phyloP scores from a whole-genome alignment of 2,329 filamentous ascomycete species.

The Fusarium miscanthi region DNA sequence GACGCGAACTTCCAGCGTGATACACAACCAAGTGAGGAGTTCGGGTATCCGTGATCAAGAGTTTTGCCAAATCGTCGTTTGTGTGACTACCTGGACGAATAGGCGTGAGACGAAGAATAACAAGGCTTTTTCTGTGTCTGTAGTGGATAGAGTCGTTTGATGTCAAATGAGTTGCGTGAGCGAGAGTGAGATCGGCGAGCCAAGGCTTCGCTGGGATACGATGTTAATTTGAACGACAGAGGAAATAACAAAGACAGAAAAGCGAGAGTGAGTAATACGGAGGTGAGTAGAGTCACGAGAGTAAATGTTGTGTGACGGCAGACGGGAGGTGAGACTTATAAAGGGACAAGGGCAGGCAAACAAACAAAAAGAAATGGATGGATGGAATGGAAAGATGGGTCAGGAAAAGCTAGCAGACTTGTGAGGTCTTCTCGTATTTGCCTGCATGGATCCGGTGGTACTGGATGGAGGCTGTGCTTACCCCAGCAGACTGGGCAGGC shows the following conservation, averaged over 20 bases:
- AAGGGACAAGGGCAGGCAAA: slow-evolving; percentile 33
- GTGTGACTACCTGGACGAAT: slow-evolving; percentile 8
- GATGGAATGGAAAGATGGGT: slow-evolving; percentile 28
- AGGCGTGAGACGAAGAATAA: neutral
- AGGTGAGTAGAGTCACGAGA: slow-evolving; percentile 24
- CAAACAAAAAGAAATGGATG: slow-evolving; percentile 15
- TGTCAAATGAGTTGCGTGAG: slow-evolving; percentile 30
- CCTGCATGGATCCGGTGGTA: slow-evolving; percentile 6
- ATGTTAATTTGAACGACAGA: slow-evolving; percentile 17
- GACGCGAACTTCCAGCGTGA: slow-evolving; percentile 1
- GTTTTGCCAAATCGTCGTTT: slow-evolving; percentile 2
- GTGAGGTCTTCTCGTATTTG: slow-evolving; percentile 32
- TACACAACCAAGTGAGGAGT: slow-evolving; percentile 7
- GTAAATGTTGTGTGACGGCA: slow-evolving; percentile 14
- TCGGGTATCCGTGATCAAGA: slow-evolving; percentile 1
- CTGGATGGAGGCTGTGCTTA: slow-evolving; percentile 12
- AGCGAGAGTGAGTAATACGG: slow-evolving; percentile 24
- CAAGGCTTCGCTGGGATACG: slow-evolving; percentile 8
- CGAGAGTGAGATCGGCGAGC: slow-evolving; percentile 30
- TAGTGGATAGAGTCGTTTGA: slow-evolving; percentile 6
- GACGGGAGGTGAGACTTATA: slow-evolving; percentile 26
- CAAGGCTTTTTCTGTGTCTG: slow-evolving; percentile 2
- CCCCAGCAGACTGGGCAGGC: neutral
- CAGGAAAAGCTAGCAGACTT: slow-evolving; percentile 11
- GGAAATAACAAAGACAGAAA: slow-evolving; percentile 9